These are phyloP conservation scores for Cephaloascus albidus DNA, from an alignment of 805 yeast genomes.

Conservation along the genomic window DNA sequence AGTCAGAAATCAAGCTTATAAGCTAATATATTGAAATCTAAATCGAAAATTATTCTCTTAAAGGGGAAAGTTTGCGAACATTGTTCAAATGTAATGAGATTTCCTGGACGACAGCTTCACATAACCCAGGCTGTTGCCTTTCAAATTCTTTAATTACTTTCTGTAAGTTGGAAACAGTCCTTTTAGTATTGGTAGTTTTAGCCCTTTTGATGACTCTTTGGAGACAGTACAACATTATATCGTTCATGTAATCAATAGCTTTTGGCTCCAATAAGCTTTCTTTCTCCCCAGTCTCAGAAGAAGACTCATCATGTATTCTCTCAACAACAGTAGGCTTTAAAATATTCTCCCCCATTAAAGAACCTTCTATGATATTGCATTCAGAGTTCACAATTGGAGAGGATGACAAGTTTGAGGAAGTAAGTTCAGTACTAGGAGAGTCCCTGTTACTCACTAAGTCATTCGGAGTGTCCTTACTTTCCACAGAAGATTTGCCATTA, in stretches of 20 bases:
- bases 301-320: too few relatives aligned
- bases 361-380: background rate
- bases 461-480: slow-evolving; percentile 2
- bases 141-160: slow-evolving; percentile 36
- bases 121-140: slow-evolving; percentile 47
- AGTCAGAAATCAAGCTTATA: too few relatives aligned
- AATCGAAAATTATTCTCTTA: too few relatives aligned
- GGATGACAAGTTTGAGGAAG: background rate
- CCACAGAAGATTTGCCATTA: slow-evolving; percentile 3
- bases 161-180: slow-evolving; percentile 32
- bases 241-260: slow-evolving; percentile 23
- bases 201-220: slow-evolving; percentile 44
- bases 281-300: background rate
- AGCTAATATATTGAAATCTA: too few relatives aligned
- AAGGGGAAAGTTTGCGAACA: too few relatives aligned
- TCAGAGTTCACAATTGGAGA: background rate
- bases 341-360: background rate
- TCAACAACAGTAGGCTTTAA: background rate
- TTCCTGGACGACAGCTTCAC: slow-evolving; percentile 62
- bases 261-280: too few relatives aligned
- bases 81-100: slow-evolving; percentile 17
- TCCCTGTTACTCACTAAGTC: slow-evolving; percentile 3
- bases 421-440: background rate
- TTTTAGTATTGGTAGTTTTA: slow-evolving; percentile 34
- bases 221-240: slow-evolving; percentile 34